Percentiles rank a stretch among this genome's conserved stretches.
Evolutionary conservation across 306 rosid species (phyloP).

Genomic region (Casuarina cunninghamiana): DNA sequence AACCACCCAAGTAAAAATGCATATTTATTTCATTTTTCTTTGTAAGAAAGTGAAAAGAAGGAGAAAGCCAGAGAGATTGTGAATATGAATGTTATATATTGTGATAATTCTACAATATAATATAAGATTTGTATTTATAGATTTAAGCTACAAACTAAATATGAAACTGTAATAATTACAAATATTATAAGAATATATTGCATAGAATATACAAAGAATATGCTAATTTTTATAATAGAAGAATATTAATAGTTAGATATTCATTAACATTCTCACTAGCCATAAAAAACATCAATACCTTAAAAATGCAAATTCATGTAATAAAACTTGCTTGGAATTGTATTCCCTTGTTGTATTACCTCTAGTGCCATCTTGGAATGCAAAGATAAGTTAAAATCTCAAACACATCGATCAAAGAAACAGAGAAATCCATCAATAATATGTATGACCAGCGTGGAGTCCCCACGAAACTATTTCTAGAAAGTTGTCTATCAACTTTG

Average conservation of each 20-base stretch:
- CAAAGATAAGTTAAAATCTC: slow-evolving; percentile 8
- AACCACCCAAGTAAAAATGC: not conserved
- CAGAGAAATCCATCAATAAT: not conserved
- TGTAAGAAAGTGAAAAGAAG: not conserved
- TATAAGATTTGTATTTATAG: too few relatives aligned
- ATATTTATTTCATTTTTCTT: not conserved
- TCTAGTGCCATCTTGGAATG: slow-evolving; percentile 96
- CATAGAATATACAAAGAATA: too few relatives aligned
- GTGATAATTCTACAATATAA: too few relatives aligned
- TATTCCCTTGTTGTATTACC: slow-evolving; percentile 97
- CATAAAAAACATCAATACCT: slow-evolving; percentile 91
- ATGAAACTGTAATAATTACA: too few relatives aligned
- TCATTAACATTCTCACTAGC: not conserved
- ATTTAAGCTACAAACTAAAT: too few relatives aligned
- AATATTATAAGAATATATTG: too few relatives aligned
- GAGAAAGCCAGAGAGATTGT: too few relatives aligned
- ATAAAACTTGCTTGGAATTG: slow-evolving; percentile 80
- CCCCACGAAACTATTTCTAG: slow-evolving; percentile 90
- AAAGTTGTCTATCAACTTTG: slow-evolving; percentile 85
- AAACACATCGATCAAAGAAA: slow-evolving; percentile 13
- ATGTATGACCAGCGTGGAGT: slow-evolving; percentile 90
- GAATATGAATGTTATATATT: too few relatives aligned
- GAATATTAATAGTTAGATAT: too few relatives aligned
- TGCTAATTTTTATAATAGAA: too few relatives aligned
- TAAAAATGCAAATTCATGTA: slow-evolving; percentile 54